Evolutionary conservation across 345 rosid genomes (phyloP).

Genomic region (Trapa bicornis): DNA sequence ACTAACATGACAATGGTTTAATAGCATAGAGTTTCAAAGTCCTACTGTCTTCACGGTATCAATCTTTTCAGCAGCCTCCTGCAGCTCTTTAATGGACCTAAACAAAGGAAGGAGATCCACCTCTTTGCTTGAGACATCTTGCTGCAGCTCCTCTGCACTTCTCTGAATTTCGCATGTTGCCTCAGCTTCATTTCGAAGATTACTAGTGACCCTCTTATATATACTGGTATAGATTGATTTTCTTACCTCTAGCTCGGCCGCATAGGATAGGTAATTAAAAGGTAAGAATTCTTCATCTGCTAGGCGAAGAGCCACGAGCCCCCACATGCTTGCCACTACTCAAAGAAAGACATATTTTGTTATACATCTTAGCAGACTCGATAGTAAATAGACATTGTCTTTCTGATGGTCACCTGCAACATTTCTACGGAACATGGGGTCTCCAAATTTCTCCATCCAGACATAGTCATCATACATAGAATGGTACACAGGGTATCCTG

Average conservation of each 20-base stretch:
- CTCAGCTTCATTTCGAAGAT: background rate
- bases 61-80: constrained; percentile 38
- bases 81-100: constrained; percentile 45
- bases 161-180: constrained; percentile 23
- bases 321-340: constrained; percentile 60
- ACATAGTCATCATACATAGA: constrained; percentile 74
- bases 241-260: constrained; percentile 49
- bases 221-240: background rate
- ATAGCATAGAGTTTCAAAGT: background rate
- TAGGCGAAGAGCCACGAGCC: constrained; percentile 59
- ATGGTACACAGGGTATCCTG: constrained; percentile 79
- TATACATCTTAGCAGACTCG: background rate
- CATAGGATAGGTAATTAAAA: constrained; percentile 53
- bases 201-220: background rate
- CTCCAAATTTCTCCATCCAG: constrained; percentile 81
- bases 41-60: constrained; percentile 40
- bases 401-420: constrained; percentile 38
- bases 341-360: background rate
- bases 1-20: background rate
- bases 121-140: constrained; percentile 24
- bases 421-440: constrained; percentile 61
- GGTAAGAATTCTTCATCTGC: constrained; percentile 76
- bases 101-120: constrained; percentile 34
- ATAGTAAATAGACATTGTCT: background rate
- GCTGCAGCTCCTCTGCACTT: constrained; percentile 40